Evolutionary conservation across 495 filamentous ascomycete genomes (phyloP), one percentile per base, ranked within the genome.

Genomic region (Penicillium bialowiezense): DNA sequence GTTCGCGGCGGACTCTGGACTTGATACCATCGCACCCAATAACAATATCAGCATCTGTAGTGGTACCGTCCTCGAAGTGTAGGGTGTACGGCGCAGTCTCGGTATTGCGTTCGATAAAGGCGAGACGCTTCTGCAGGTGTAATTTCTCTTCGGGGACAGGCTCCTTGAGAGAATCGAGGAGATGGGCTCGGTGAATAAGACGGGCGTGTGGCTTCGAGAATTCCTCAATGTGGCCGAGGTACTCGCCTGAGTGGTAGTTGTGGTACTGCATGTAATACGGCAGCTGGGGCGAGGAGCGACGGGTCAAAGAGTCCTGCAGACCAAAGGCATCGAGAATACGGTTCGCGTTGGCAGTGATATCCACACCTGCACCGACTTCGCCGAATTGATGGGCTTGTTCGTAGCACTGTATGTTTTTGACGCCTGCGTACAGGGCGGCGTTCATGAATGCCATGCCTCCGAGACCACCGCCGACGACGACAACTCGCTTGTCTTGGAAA

Each of bases 21-120:
- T 79, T 81, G 47, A 85, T 79, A 1, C 82, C 82, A 47, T 85
- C 82, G 50, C 80, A 83, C 7, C 82, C 81, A 26, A 85, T 68
- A 1, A 83, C 74, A 13, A 72, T 73, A 56, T 75, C 70, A 13
- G 73, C 67, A 7, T 67, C 61, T 5, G 66, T 72, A 3, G 46
- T 41, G n/a, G 46, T 69, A 17, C 70, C 72, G 55, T 81, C 79
- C 13, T 76, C 67, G 54, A 82, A 79, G 34, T 57, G 64, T 0
- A 65, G 46, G 0, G 54, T 63, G 18, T 63, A 65, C 7, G 59
- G 54, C 3, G 59, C 56, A 3, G 45, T 14, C 8, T 12, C 38
- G 18, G 44, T 39, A 9, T 56, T 60, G 15, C 51, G 49, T 14
- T 58, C 51, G 21, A 65, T 48, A 0, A 52, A 60, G n/a, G n/a